These are phyloP conservation scores for Penstemon barbatus DNA, from an alignment of 257 asterid species.

Conservation along the genomic window DNA sequence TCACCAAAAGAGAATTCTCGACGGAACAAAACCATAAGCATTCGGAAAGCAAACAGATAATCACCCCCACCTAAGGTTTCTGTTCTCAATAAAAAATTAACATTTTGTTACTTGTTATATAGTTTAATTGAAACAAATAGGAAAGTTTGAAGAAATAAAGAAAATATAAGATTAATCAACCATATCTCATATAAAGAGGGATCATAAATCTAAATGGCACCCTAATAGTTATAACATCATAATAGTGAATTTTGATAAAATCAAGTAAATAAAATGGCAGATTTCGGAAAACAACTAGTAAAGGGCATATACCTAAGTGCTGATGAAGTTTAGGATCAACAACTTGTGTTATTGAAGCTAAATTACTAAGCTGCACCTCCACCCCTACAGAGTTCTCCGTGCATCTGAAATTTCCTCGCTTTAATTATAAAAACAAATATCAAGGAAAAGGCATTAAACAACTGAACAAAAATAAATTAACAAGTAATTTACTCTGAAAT, in stretches of 20 bases:
- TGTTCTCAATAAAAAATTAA: constrained; percentile 38
- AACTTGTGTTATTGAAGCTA: constrained; percentile 86
- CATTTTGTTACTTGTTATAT: constrained; percentile 26
- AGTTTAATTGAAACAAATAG: constrained; percentile 5
- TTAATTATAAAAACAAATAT: constrained; percentile 36
- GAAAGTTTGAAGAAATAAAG: background rate
- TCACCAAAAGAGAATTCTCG: constrained; percentile 93
- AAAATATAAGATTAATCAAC: background rate
- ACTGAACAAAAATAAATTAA: background rate
- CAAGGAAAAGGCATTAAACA: constrained; percentile 7
- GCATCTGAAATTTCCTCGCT: constrained; percentile 99
- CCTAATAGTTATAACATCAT: too few species aligned
- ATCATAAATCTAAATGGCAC: too few species aligned
- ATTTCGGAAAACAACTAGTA: constrained; percentile 4
- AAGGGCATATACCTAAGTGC: constrained; percentile 71
- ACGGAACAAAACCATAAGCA: constrained; percentile 96
- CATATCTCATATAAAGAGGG: background rate
- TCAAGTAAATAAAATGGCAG: too few species aligned
- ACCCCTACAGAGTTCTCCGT: constrained; percentile 86
- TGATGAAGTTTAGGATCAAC: constrained; percentile 93
- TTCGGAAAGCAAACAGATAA: constrained; percentile 88
- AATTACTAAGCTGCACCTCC: constrained; percentile 75
- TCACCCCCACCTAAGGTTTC: constrained; percentile 90
- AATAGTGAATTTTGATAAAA: too few species aligned
- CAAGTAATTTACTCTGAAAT: constrained; percentile 1